These are phyloP conservation scores for Fusarium albosuccineum DNA, from an alignment of 2,329 filamentous ascomycete genomes.

Conservation along the genomic window DNA sequence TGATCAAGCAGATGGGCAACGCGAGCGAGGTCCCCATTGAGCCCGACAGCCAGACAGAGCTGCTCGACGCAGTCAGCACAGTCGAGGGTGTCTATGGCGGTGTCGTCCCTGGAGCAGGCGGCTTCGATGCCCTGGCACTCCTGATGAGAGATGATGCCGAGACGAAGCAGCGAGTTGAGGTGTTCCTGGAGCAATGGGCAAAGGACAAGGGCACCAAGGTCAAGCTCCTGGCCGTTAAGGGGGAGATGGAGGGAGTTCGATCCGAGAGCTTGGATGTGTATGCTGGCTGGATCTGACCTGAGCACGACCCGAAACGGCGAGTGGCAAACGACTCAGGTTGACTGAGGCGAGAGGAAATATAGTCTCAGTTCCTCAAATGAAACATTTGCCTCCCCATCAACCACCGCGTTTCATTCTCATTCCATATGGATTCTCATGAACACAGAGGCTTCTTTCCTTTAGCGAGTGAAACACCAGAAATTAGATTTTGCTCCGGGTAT, in stretches of 20 bases:
- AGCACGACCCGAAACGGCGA: background rate
- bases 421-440: conserved; percentile 11
- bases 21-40: conserved; percentile 88
- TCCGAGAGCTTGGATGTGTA: conserved; percentile 61
- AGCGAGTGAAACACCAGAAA: conserved; percentile 22
- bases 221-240: conserved; percentile 75
- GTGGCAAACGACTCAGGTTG: background rate
- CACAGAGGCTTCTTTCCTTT: background rate
- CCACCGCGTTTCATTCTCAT: conserved; percentile 35
- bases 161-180: conserved; percentile 70
- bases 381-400: conserved; percentile 22
- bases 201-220: conserved; percentile 71
- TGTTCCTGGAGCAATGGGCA: conserved; percentile 76
- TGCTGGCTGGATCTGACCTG: conserved; percentile 56
- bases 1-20: conserved; percentile 82
- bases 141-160: conserved; percentile 79
- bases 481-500: conserved; percentile 38
- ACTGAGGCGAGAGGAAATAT: conserved; percentile 17
- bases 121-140: conserved; percentile 89
- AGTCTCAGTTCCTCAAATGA: conserved; percentile 35
- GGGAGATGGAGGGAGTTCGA: conserved; percentile 77
- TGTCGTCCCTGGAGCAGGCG: conserved; percentile 93
- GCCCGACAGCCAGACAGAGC: conserved; percentile 83
- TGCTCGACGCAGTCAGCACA: conserved; percentile 80
- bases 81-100: conserved; percentile 88